Base-by-base conservation (phyloP, 768 basidiomycete genomes). In the Phaffia australis region DNA sequence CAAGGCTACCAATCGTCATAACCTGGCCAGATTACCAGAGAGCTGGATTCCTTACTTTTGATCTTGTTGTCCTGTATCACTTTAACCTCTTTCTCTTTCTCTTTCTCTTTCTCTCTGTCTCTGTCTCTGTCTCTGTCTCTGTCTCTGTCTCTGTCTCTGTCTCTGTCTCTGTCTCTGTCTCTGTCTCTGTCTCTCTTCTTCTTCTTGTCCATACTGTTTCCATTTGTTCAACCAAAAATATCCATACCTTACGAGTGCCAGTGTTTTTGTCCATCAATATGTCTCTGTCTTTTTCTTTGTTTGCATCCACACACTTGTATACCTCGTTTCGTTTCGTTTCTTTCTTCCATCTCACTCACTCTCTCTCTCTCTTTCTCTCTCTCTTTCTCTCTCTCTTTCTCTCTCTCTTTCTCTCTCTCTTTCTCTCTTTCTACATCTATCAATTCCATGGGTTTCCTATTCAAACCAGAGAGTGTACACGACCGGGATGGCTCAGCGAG, bases 1-100 rank as follows among this genome's bases (percentile, higher is more conserved):
- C 67, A 59, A 55, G 55, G 54, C 67, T 0, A 69, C 67, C 19
- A 63, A 63, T 52, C 55, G 55, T 19, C 62, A 63, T 35, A 64
- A 59, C 56, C 57, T 64, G 16, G 67, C 62, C 9, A 49, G 42
- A 19, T 52, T 67, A 8, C 30, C 47, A 18, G 66, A 67, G 66
- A n/a, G n/a, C 55, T 67, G 50, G 30, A 47, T 61, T 29, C 32
- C 54, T n/a, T 62, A 35, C 55, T 67, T 67, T 56, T 67, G 58
- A 19, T 27, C 48, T 32, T 46, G 25, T 21, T 35, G 14, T 66
- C 9, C 9, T 25, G 35, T 55, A n/a, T 66, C 56, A 46, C 23
- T 15, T 46, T 46, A 15, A 29, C 8, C 48, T 48, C 15, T 25
- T 29, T 7, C 21, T 46, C 7, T 15, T n/a, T 14, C 35, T n/a